A percentile compares a stretch with the other conserved stretches of the same genome.
These are phyloP conservation scores for Naganishia onofrii DNA, from an alignment of 768 basidiomycete species.

Conservation along the genomic window DNA sequence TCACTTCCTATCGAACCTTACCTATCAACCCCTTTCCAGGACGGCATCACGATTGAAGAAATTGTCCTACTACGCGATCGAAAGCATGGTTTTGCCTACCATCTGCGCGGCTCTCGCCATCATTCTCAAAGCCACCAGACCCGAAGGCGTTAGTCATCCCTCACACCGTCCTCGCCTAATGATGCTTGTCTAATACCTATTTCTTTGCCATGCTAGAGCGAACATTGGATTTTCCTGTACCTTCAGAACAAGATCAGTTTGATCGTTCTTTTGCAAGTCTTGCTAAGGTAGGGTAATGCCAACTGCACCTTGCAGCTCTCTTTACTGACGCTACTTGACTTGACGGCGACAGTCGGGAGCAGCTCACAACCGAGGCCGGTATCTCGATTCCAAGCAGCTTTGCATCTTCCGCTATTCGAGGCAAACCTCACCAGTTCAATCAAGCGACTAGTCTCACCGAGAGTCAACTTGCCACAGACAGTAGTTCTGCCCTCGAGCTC, in stretches of 20 bases:
- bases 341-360: not conserved
- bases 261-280: slow-evolving; percentile 7
- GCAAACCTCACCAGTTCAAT: not conserved
- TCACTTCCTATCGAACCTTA: not conserved
- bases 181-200: not conserved
- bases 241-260: not conserved
- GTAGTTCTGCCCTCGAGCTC: slow-evolving; percentile 1
- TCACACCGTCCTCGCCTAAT: not conserved
- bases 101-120: not conserved
- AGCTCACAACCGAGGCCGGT: not conserved
- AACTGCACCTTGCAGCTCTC: too few relatives aligned
- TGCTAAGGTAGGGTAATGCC: slow-evolving; percentile 6
- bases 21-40: not conserved
- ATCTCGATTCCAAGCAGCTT: slow-evolving; percentile 1
- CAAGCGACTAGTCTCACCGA: not conserved
- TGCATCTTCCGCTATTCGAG: not conserved
- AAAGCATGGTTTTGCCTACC: slow-evolving; percentile 16
- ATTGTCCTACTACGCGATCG: slow-evolving; percentile 8
- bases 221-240: slow-evolving; percentile 8
- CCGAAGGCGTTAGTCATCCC: not conserved
- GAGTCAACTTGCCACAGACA: not conserved
- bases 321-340: not conserved
- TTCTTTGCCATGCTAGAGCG: not conserved
- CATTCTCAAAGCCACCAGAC: not conserved
- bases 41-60: not conserved